Evolutionary conservation across 2,329 filamentous ascomycete genomes (phyloP).

Genomic region (Xylaria sp.): DNA sequence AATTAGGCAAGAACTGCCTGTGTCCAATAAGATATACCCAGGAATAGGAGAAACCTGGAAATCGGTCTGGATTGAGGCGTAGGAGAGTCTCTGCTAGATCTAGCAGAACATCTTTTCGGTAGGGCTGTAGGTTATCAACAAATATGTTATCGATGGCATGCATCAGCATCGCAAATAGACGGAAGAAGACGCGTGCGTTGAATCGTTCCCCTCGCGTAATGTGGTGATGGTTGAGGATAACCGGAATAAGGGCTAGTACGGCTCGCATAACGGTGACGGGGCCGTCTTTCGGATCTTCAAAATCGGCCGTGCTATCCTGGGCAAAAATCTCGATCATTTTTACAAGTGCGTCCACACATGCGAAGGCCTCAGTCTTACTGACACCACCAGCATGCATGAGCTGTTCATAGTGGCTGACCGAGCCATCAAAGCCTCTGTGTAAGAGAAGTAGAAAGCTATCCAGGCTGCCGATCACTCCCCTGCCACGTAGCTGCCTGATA

Average conservation of each 20-base stretch:
- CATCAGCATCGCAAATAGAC: conserved; percentile 84
- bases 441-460: conserved; percentile 85
- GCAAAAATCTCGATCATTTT: conserved; percentile 82
- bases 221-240: conserved; percentile 88
- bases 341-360: conserved; percentile 80
- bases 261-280: conserved; percentile 80
- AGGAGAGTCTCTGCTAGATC: conserved; percentile 77
- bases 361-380: conserved; percentile 66
- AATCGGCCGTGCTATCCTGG: conserved; percentile 72
- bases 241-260: conserved; percentile 77
- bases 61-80: conserved; percentile 77
- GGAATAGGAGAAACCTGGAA: conserved; percentile 84
- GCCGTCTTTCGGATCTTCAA: conserved; percentile 66
- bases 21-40: conserved; percentile 89
- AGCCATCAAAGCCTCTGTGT: conserved; percentile 81
- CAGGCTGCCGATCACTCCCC: conserved; percentile 75
- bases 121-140: conserved; percentile 67
- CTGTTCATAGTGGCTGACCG: conserved; percentile 81
- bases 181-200: conserved; percentile 90
- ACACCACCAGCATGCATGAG: conserved; percentile 67
- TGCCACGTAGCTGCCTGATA: conserved; percentile 82
- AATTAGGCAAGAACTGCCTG: conserved; percentile 81
- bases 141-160: conserved; percentile 74
- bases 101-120: conserved; percentile 75
- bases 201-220: conserved; percentile 82